phyloP scores from a whole-genome alignment of 208 protist genomes.

The Leishmania major region DNA sequence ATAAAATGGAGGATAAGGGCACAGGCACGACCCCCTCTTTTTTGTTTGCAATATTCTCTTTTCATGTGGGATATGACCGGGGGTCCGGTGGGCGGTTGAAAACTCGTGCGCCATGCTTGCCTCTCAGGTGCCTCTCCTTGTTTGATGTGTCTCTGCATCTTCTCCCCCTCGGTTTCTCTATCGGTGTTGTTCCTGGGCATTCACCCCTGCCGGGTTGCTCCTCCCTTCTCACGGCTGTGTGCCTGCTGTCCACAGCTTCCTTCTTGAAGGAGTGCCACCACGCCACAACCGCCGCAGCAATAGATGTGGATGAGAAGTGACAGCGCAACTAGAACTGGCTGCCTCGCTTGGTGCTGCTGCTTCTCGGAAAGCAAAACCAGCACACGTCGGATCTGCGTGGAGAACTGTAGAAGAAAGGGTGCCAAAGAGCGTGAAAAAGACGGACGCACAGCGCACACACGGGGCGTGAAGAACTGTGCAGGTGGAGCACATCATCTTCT shows the following conservation, averaged over 20 bases:
- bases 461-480: not conserved
- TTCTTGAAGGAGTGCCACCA: not conserved
- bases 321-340: not conserved
- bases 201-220: not conserved
- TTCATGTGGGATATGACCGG: not conserved
- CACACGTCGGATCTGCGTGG: not conserved
- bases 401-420: not conserved
- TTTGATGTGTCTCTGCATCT: not conserved
- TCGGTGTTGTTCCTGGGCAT: not conserved
- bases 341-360: not conserved
- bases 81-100: not conserved
- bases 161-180: not conserved
- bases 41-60: not conserved
- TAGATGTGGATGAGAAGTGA: no score
- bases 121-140: not conserved
- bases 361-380: not conserved
- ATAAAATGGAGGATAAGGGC: not conserved
- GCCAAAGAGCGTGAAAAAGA: not conserved
- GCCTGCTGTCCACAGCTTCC: not conserved
- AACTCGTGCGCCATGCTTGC: not conserved
- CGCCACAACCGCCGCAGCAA: not conserved
- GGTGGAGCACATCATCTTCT: not conserved
- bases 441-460: not conserved
- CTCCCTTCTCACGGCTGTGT: not conserved
- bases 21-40: not conserved